Conservation (phyloP, 2,329 filamentous ascomycete species). For the Talaromyces sp. region DNA sequence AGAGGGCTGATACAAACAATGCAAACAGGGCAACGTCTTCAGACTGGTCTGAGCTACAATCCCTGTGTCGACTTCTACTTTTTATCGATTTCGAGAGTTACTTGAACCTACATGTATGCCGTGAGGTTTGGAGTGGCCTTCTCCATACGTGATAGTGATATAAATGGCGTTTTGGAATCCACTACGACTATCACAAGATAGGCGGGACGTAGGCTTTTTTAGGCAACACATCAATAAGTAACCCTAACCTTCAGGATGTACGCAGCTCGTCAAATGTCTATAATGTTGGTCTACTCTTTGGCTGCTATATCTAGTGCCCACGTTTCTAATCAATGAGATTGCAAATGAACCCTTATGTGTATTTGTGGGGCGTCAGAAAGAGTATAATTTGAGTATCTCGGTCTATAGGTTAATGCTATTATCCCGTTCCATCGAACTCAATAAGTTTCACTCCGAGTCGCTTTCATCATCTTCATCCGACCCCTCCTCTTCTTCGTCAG, state of each 20-base stretch:
- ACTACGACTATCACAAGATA: background rate
- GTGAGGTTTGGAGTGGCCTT: background rate
- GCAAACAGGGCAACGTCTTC: background rate
- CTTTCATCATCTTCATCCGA: slow-evolving; percentile 27
- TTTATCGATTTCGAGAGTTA: background rate
- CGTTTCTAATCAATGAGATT: too few species aligned
- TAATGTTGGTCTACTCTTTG: background rate
- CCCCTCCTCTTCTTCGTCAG: slow-evolving; percentile 38
- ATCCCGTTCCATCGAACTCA: background rate
- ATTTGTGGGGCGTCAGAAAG: too few species aligned
- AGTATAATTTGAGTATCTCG: slow-evolving; percentile 3
- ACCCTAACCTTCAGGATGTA: background rate
- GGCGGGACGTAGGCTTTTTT: background rate
- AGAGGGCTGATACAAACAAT: background rate
- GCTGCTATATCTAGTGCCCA: too few species aligned
- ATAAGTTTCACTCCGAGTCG: background rate
- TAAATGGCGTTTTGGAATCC: background rate
- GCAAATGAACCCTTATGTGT: too few species aligned
- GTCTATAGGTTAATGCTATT: background rate
- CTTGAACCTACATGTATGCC: background rate
- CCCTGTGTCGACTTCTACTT: background rate
- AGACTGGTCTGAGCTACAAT: background rate
- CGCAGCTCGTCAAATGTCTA: background rate
- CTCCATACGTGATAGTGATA: background rate
- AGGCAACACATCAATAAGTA: background rate